These are phyloP conservation scores for Dalechampia spathulata DNA, from an alignment of 441 rosid genomes.

Conservation along the genomic window DNA sequence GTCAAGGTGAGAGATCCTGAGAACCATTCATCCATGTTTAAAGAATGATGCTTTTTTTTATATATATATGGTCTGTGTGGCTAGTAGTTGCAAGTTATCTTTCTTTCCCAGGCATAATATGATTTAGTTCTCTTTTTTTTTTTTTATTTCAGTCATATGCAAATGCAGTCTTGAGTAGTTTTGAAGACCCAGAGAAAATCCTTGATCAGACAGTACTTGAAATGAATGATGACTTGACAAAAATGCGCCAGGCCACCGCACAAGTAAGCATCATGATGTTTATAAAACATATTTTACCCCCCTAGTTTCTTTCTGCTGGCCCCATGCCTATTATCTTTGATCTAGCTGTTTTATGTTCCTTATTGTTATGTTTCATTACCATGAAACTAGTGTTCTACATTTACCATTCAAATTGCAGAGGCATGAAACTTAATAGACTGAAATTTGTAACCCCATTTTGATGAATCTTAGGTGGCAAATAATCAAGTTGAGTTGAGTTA, in stretches of 20 bases:
- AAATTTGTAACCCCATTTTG: no score
- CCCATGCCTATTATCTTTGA: background rate
- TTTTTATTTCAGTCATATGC: constrained; percentile 75
- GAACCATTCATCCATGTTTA: constrained; percentile 3
- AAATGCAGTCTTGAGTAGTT: constrained; percentile 76
- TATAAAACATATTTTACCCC: no score
- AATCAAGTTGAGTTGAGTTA: no score
- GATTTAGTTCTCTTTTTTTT: constrained; percentile 10
- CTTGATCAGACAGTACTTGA: constrained; percentile 93
- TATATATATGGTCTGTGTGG: background rate
- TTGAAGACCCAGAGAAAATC: constrained; percentile 95
- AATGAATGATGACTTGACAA: constrained; percentile 94
- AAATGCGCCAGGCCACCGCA: constrained; percentile 99
- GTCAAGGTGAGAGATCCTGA: constrained; percentile 55
- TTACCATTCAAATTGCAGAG: no score
- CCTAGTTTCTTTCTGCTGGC: background rate
- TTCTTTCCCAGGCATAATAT: constrained; percentile 1
- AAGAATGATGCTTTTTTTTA: background rate
- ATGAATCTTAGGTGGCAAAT: no score
- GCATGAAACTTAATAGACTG: no score
- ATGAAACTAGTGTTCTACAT: no score
- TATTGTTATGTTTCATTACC: no score
- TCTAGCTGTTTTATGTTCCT: no score
- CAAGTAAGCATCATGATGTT: constrained; percentile 45
- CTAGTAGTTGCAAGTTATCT: constrained; percentile 6